Evolutionary conservation across 1,284 basidiomycete genomes (phyloP).

Genomic region (Mycena sp.): DNA sequence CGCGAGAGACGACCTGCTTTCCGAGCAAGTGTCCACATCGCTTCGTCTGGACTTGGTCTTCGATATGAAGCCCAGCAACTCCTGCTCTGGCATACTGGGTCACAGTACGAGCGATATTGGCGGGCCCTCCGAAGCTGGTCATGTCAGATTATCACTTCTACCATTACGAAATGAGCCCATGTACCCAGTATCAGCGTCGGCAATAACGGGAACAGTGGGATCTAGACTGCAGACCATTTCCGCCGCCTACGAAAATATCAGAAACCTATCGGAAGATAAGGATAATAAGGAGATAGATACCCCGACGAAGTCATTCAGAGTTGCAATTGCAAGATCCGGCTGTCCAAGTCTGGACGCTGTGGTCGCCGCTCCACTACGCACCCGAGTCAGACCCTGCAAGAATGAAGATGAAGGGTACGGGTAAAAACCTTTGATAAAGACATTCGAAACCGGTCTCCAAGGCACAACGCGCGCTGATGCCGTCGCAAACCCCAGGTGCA

Average conservation of each 20-base stretch:
- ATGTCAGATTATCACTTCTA: not conserved
- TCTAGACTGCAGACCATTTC: conserved; percentile 72
- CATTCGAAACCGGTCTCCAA: conserved; percentile 82
- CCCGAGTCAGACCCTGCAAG: not conserved
- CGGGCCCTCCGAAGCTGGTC: conserved; percentile 76
- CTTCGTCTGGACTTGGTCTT: conserved; percentile 87
- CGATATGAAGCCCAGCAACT: conserved; percentile 82
- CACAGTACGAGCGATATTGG: conserved; percentile 82
- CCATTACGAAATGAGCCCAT: not conserved
- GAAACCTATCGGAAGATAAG: not conserved
- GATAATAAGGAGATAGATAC: conserved; percentile 40
- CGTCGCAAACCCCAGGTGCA: conserved; percentile 84
- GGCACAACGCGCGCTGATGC: conserved; percentile 82
- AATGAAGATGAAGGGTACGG: not conserved
- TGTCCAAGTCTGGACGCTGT: conserved; percentile 68
- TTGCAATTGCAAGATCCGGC: conserved; percentile 83
- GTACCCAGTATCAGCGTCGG: conserved; percentile 83
- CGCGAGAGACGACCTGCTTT: conserved; percentile 76
- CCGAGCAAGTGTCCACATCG: conserved; percentile 85
- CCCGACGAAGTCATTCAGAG: conserved; percentile 81
- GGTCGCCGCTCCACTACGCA: conserved; percentile 72
- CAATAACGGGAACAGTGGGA: conserved; percentile 76
- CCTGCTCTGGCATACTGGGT: conserved; percentile 76
- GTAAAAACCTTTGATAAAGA: conserved; percentile 71
- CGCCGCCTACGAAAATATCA: conserved; percentile 41